Evolutionary conservation across 2,329 filamentous ascomycete species (phyloP), one percentile per base, ranked within the genome.

Genomic region (Trichoderma sp.): DNA sequence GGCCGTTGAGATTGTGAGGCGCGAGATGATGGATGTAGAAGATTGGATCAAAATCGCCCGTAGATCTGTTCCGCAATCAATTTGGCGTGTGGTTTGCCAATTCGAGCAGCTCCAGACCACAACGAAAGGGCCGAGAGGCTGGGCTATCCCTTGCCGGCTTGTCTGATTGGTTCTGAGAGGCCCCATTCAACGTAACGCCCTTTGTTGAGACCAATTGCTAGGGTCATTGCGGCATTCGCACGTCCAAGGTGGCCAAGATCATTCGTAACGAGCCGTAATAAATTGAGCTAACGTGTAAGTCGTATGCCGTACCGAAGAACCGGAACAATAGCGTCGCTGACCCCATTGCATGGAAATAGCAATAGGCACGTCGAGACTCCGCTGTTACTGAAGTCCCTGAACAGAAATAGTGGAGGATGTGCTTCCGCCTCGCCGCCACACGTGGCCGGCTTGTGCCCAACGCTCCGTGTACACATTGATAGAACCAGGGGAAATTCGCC

Each of bases 401-500:
- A 60, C 38, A 41, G 18, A 35, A 35, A 35, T 29, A 45, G 45
- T 60, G 67, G 33, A 62, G 41, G 38, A n/a, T 35, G 53, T 24
- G 33, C 67, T 60, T 60, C 35, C 56, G 29, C 53, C 24, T 71
- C 53, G 56, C 29, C 68, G 56, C 68, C 68, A 71, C 68, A 71
- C 35, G 35, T 71, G 68, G 68, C 35, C 62, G 56, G 27, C 68
- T 24, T 50, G 21, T 71, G 33, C 18, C 31, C 67, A 60, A 60
- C 21, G 21, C 9, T 24, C n/a, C 31, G 38, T 66, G 4, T 3
- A 33, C 9, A 33, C n/a, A 63, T 14, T 35, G 60, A 63, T 35
- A 33, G 21, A 56, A 56, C 50, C n/a, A 24, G 50, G 50, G 50
- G 50, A 56, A 56, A 24, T 56, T 56, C 11, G 50, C 50, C 50